phyloP scores from a whole-genome alignment of 2,329 filamentous ascomycete genomes.

The Arthrobotrys iridis region DNA sequence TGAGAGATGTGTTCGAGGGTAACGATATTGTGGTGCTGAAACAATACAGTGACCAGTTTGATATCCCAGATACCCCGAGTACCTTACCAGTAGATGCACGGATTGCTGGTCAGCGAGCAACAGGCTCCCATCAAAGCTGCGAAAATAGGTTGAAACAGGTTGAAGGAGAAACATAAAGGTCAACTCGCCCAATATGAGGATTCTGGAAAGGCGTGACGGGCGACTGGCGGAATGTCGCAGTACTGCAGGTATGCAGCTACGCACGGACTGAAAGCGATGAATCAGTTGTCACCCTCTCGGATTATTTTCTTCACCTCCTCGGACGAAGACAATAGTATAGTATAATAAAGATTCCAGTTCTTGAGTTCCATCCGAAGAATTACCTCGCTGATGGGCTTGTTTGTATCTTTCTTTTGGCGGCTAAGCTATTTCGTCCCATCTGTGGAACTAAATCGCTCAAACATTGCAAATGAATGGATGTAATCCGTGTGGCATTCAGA shows the following conservation, averaged over 20 bases:
- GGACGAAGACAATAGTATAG: constrained; percentile 22
- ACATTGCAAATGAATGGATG: constrained; percentile 28
- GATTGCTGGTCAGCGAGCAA: constrained; percentile 22
- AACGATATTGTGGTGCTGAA: constrained; percentile 35
- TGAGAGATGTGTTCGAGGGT: constrained; percentile 19
- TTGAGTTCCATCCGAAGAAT: constrained; percentile 44
- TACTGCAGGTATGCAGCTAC: constrained; percentile 16
- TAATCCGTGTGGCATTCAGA: constrained; percentile 12
- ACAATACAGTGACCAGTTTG: constrained; percentile 41
- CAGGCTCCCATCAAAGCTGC: constrained; percentile 25
- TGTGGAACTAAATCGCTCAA: constrained; percentile 48
- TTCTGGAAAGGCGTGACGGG: constrained; percentile 31
- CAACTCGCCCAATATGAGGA: neutral
- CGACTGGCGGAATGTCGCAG: constrained; percentile 26
- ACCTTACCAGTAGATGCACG: constrained; percentile 37
- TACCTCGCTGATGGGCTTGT: constrained; percentile 30
- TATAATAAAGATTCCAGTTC: constrained; percentile 33
- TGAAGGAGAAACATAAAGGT: constrained; percentile 18
- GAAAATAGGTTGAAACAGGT: constrained; percentile 9
- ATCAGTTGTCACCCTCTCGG: constrained; percentile 49
- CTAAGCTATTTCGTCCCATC: constrained; percentile 53
- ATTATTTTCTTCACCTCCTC: constrained; percentile 49
- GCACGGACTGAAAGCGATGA: constrained; percentile 39
- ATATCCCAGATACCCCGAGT: constrained; percentile 42
- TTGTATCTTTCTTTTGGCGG: constrained; percentile 44